Evolutionary conservation across 805 yeast species (phyloP), one percentile per base, ranked within the genome.

Genomic region (Kuraishia floccosa): DNA sequence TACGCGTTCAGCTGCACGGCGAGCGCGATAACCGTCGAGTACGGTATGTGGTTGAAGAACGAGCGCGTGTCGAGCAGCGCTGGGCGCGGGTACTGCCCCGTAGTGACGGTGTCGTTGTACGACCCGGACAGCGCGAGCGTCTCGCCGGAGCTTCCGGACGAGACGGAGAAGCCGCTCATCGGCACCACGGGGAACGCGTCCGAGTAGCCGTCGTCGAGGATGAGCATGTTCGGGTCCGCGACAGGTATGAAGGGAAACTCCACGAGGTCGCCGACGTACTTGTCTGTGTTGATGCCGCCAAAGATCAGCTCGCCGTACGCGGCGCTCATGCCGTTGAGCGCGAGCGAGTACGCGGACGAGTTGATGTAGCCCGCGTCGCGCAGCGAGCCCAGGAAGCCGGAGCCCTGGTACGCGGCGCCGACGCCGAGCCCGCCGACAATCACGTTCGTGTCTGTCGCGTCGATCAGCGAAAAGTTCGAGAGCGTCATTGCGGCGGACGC

Each of bases 1-100:
- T 62, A 68, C 0, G 89, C 89, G 43, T 76, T 75, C 24, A 76
- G 54, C 50, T 81, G 87, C 17, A 79, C 60, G 0, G 87, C 84
- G 19, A 81, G 50, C 40, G 68, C 70, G 30, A 80, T 60, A 25
- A 81, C 55, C 4, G 70, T 46, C 28, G 66, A 63, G 25, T 65
- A 52, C 0, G 89, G 89, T 22, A 81, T 47, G 44, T 57, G 66
- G 18, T 60, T 61, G 46, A 52, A 67, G 8, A 50, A 38, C 25
- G 64, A 56, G 34, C 83, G 58, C 1, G 82, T 56, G 44, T 79
- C 85, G 14, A 80, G 44, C 4, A 78, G 33, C 0, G 73, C 76
- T 0, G 86, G 79, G 16, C 59, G 51, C 15, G 65, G 51, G 31
- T 49, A 59, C 23, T 46, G 43, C 3, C 54, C 49, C 1, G 58